Base-by-base conservation (phyloP, 208 protist genomes). In the Crithidia mellificae region DNA sequence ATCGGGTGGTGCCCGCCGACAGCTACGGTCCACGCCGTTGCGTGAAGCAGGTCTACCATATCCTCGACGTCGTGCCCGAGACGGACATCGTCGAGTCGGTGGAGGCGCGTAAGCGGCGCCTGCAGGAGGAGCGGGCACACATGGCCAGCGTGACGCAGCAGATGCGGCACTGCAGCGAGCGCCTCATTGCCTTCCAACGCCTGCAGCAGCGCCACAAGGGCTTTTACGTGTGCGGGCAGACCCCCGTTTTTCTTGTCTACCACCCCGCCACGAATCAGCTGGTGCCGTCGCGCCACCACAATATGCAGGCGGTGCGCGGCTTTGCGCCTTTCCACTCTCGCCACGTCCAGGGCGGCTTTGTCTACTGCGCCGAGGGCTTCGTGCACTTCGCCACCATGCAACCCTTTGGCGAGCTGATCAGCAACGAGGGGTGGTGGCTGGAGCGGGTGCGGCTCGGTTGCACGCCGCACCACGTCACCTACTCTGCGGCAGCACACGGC, bases 141-240 rank as follows among this genome's bases (percentile, higher is more conserved):
- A 67, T 88, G 65, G 74, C 83, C 43, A 80, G 80, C 56, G 83
- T 89, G 49, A 91, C 86, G 17, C 72, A 85, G 53, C 68, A 81
- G 27, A 77, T 83, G 74, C 85, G 82, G 19, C 62, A 89, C 62
- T 84, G 82, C 51, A 94, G 84, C 49, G 80, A 78, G 24, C 86
- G 86, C 6, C 75, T 96, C 24, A 53, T 93, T 19, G 39, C 78
- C 19, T 92, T 96, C 54, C 27, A 59, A 25, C 55, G 47, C 20
- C 63, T 93, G 11, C 63, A 68, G 64, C 54, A 86, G 65, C 24
- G 58, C 27, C 41, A 70, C 70, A 64, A 52, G 4, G 91, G 91
- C 29, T 61, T 88, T 11, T 94, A 94, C 72, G 87, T 93, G n/a
- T 96, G 91, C 52, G 91, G 91, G 5, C 81, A 91, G 56, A 77